Base-by-base conservation (phyloP, 2,329 filamentous ascomycete genomes). In the Sporothrix euskadiensis region DNA sequence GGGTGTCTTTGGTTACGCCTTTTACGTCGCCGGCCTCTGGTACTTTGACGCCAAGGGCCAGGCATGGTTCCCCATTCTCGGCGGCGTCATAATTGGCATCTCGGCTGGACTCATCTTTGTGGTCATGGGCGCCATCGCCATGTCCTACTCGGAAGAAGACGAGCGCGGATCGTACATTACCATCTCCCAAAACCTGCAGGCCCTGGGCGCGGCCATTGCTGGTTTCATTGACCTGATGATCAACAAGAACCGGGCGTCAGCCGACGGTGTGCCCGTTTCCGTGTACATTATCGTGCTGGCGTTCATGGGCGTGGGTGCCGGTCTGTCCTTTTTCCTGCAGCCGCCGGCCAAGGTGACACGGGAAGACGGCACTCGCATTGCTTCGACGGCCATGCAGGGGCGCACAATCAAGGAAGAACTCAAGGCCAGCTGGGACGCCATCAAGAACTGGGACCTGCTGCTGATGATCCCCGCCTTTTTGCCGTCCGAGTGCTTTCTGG, bases 101-200 rank as follows among this genome's bases (percentile, higher is more conserved):
- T 69, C 66, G 4, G 66, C 66, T 16, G 66, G 66, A 8, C 47
- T 69, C 1, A 69, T 69, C 30, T 69, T 69, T 39, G 66, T 69
- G 5, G 66, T 69, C 26, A 69, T 69, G 66, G 66, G 66, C 66
- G 14, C 66, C 47, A 79, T 81, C 68, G 75, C 78, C 32, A 78
- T 79, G 61, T 78, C 80, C 0, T 81, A 81, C 71, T 77, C 80
- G 6, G 80, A 81, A 66, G 80, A 81, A 68, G 71, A 76, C 19
- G 79, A 81, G 49, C 78, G 78, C 63, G 79, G 80, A 0, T 75
- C 73, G 16, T 81, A 77, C 66, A 78, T 80, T 61, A 78, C 79
- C 9, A 78, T 78, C 12, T 76, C 76, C 16, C 74, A 79, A 52
- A 81, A 80, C 71, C 76, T 80, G 9, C 77, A 80, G 41, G 80